Evolutionary conservation across 2,329 filamentous ascomycete species (phyloP), one percentile per base, ranked within the genome.

Genomic region (Aspergillus fijiensis): DNA sequence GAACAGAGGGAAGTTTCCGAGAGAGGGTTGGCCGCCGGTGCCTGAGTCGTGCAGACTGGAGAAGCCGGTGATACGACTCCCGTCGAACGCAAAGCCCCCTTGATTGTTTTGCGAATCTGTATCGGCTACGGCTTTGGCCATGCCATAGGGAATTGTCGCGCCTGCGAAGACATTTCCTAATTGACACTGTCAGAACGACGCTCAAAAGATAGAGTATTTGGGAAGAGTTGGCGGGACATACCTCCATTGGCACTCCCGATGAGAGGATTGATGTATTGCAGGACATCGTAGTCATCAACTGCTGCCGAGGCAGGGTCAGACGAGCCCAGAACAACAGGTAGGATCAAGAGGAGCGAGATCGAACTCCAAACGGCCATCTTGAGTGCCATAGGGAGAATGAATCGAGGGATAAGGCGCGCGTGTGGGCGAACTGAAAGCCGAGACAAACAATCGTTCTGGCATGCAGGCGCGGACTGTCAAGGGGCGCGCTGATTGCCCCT

Each of bases 1-100:
- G 65, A 92, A 91, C 1, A 91, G 76, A 1, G 89, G 86, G 57
- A 91, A 91, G 69, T 90, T 90, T 5, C 89, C 89, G 1, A 92
- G 77, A 4, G 87, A 90, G 0, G 88, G 87, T 11, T 74, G 69
- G 35, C 77, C 79, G 55, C 80, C 81, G 49, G 80, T 83, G 10
- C 81, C 81, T 14, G 75, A 79, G 65, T 83, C 81, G 59, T 84
- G 82, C 74, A 83, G 76, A 9, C 76, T 72, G 9, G 74, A 76
- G 69, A 85, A 85, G 11, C 83, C 83, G 11, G 79, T 81, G 51
- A 85, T 74, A 45, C 74, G 78, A 59, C 78, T 80, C 16, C 78
- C 80, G 63, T 85, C 82, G 1, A 78, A 79, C 6, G 82, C 78
- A 67, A 84, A 86, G 1, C 84, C 84, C 49, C 82, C 84, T 62